Base-by-base conservation (phyloP, 192 early-diverging fungal genomes). In the Irineochytrium annulatum region DNA sequence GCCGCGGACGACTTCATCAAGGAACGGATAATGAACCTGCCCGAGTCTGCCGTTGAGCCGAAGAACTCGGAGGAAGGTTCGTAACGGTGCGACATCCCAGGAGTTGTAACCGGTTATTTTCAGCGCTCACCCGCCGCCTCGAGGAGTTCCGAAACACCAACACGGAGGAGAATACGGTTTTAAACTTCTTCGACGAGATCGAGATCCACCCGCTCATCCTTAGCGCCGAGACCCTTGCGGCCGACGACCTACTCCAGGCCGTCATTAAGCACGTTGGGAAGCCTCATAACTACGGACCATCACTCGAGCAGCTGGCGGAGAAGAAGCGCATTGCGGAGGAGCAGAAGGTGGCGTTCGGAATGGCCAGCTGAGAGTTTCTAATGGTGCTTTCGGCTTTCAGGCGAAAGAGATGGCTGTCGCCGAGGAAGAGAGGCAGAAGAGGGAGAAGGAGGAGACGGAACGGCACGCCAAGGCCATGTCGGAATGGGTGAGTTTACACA, bases 131-230 rank as follows among this genome's bases (percentile, higher is more conserved):
- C 2, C 69, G 59, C 52, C 52, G 77, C 17, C 69, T 85, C 13
- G 80, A 79, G 59, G 76, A 81, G 32, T 83, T 71, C 60, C 60
- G 77, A 26, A 54, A 49, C 20, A 34, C 57, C 17, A 85, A 85
- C 61, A 80, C 76, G 16, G 80, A 82, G 19, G 80, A 85, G 52
- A 75, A 33, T 43, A 85, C 80, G 3, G 75, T 83, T 4, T 58
- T 83, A 17, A 85, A 85, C 60, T 83, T 69, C 57, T 83, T 85
- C 48, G 83, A 85, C 74, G 80, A 85, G 60, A 57, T 75, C 45
- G 83, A 83, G 46, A 73, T 83, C 41, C 76, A 81, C 44, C 73
- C 80, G 0, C 34, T 79, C 28, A 41, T 69, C 2, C 41, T 84
- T 4, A 43, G 69, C 20, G 56, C 67, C 20, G 71, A 76, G 48